Percentiles rank a stretch among this genome's conserved stretches.
Evolutionary conservation across 495 filamentous ascomycete genomes (phyloP).

Genomic region (Talaromyces borbonicus): DNA sequence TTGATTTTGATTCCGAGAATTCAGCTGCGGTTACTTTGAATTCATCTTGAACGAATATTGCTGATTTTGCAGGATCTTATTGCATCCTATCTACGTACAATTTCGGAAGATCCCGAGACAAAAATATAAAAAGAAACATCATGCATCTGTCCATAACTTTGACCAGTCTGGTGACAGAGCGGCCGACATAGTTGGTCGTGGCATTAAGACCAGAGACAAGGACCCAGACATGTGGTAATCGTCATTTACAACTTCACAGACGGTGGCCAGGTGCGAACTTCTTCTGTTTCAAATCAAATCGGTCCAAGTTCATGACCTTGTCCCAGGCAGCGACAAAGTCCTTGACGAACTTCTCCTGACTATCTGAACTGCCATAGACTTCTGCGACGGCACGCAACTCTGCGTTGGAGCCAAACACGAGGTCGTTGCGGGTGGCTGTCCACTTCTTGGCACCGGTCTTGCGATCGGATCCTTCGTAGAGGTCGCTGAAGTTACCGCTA

Average conservation of each 20-base stretch:
- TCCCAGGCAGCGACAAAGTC: conserved; percentile 62
- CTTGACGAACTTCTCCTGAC: conserved; percentile 50
- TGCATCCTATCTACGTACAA: too few species aligned
- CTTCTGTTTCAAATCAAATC: conserved; percentile 42
- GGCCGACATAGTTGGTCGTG: too few species aligned
- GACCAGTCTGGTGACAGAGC: too few species aligned
- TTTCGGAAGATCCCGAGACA: too few species aligned
- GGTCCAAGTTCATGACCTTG: conserved; percentile 63
- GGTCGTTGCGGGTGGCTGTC: conserved; percentile 56
- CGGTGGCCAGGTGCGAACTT: neutral
- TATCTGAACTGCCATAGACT: conserved; percentile 48
- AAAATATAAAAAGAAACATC: too few species aligned
- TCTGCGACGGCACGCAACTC: conserved; percentile 61
- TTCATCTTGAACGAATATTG: too few species aligned
- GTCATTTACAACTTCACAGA: neutral
- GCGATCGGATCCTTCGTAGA: conserved; percentile 54
- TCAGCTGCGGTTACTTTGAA: too few species aligned
- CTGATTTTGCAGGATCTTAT: too few species aligned
- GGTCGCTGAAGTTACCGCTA: conserved; percentile 26
- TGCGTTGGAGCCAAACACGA: conserved; percentile 60
- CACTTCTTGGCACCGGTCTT: conserved; percentile 59
- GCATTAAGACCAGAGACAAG: too few species aligned
- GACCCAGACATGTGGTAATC: too few species aligned
- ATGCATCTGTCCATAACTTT: too few species aligned
- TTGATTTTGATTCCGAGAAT: too few species aligned